These are phyloP conservation scores for Starmerella asiatica DNA, from an alignment of 805 yeast species.

Conservation along the genomic window DNA sequence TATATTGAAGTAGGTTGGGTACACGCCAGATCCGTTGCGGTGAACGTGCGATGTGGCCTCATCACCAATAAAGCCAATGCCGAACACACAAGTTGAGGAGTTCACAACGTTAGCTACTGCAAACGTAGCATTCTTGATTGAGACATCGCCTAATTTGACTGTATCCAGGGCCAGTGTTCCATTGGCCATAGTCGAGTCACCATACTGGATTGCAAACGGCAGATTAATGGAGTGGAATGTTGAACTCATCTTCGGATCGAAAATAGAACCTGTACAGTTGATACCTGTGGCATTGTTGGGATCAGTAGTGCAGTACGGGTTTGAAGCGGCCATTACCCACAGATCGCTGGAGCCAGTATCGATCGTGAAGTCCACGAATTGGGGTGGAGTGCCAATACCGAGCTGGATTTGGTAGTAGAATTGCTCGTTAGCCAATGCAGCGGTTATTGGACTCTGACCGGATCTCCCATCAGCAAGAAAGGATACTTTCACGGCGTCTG, in stretches of 20 bases:
- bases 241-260: slow-evolving; percentile 23
- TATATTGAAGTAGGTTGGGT: slow-evolving; percentile 41
- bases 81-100: slow-evolving; percentile 43
- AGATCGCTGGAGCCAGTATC: slow-evolving; percentile 67
- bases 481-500: slow-evolving; percentile 1
- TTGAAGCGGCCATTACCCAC: slow-evolving; percentile 35
- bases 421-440: slow-evolving; percentile 9
- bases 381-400: slow-evolving; percentile 40
- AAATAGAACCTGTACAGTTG: slow-evolving; percentile 18
- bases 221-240: slow-evolving; percentile 16
- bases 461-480: background rate
- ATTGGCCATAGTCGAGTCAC: slow-evolving; percentile 37
- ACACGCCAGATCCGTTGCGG: slow-evolving; percentile 12
- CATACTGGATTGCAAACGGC: slow-evolving; percentile 23
- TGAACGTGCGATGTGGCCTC: slow-evolving; percentile 22
- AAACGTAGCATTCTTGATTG: slow-evolving; percentile 42
- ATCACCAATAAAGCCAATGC: slow-evolving; percentile 27
- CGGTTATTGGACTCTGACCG: too few relatives aligned
- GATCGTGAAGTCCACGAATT: slow-evolving; percentile 39
- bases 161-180: slow-evolving; percentile 41
- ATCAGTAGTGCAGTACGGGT: slow-evolving; percentile 12
- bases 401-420: slow-evolving; percentile 22
- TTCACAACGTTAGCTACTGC: slow-evolving; percentile 61
- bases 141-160: slow-evolving; percentile 37
- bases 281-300: slow-evolving; percentile 17